Conservation (phyloP, 352 stramenopile genomes). For the Pythium myriotylum region DNA sequence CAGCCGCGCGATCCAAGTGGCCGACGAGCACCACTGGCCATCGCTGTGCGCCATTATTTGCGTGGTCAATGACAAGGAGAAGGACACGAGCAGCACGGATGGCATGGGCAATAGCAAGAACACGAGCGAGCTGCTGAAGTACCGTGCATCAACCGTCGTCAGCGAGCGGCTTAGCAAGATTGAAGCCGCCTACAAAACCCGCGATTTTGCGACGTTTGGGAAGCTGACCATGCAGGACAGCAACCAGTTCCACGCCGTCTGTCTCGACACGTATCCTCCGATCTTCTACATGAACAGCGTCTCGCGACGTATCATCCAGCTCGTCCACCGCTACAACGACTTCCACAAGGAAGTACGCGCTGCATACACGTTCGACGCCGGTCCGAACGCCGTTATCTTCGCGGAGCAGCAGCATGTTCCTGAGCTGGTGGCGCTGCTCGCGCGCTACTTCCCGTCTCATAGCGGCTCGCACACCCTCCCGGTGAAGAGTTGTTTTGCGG, state of each 20-base stretch:
- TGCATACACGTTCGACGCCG: conserved; percentile 99
- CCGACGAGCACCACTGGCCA: conserved; percentile 92
- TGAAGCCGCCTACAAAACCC: conserved; percentile 83
- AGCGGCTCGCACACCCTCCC: too few species aligned
- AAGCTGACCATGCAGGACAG: conserved; percentile 98
- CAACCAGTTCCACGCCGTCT: conserved; percentile 99
- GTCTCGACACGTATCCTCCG: conserved; percentile 97
- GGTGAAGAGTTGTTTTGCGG: conserved; percentile 25
- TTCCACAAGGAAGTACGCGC: conserved; percentile 65
- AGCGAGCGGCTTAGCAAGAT: conserved; percentile 86
- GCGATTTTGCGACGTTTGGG: conserved; percentile 96
- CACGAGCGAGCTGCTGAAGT: conserved; percentile 92
- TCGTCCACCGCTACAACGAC: conserved; percentile 96
- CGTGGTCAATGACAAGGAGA: conserved; percentile 96
- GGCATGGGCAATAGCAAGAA: conserved; percentile 95
- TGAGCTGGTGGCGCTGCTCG: conserved; percentile 61
- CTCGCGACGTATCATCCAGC: conserved; percentile 70
- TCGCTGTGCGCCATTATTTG: conserved; percentile 95
- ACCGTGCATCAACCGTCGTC: conserved; percentile 86
- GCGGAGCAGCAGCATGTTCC: conserved; percentile 69
- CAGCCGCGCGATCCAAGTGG: conserved; percentile 69
- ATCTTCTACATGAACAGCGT: conserved; percentile 99
- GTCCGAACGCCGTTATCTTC: conserved; percentile 97
- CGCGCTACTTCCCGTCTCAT: conserved; percentile 46
- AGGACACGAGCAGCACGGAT: conserved; percentile 96